phyloP scores from a whole-genome alignment of 1,284 basidiomycete species.

The Apiotrichum gamsii region DNA sequence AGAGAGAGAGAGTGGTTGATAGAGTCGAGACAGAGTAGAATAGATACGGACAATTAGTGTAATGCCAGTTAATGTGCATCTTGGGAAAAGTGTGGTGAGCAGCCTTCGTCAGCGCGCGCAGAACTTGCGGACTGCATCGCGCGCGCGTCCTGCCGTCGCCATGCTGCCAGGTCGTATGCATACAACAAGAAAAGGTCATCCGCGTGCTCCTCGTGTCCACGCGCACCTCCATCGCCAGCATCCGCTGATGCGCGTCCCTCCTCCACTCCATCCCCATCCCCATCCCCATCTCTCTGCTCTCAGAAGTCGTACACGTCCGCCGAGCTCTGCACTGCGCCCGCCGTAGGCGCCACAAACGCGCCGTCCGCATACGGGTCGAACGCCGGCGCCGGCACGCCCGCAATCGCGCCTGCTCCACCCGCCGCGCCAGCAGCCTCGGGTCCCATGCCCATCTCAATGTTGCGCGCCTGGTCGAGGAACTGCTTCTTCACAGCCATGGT shows the following conservation, averaged over 20 bases:
- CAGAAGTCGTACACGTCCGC: slow-evolving; percentile 44
- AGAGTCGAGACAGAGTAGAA: neutral
- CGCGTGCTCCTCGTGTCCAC: too few relatives aligned
- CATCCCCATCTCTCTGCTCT: too few relatives aligned
- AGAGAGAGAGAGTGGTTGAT: neutral
- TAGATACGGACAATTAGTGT: too few relatives aligned
- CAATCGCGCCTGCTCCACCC: neutral
- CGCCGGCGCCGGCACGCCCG: too few relatives aligned
- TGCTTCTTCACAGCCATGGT: slow-evolving; percentile 52
- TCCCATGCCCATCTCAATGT: slow-evolving; percentile 47
- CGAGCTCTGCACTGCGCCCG: slow-evolving; percentile 10
- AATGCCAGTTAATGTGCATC: too few relatives aligned
- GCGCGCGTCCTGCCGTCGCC: too few relatives aligned
- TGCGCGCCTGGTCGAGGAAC: slow-evolving; percentile 51
- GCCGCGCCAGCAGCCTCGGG: slow-evolving; percentile 27
- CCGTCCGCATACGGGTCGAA: slow-evolving; percentile 45
- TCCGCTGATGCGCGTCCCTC: too few relatives aligned
- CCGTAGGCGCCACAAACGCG: slow-evolving; percentile 17
- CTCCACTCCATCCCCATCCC: neutral
- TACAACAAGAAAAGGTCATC: slow-evolving; percentile 8
- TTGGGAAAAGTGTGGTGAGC: too few relatives aligned
- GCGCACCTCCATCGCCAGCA: too few relatives aligned
- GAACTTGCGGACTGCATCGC: too few relatives aligned
- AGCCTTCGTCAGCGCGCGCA: too few relatives aligned
- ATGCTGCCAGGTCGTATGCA: too few relatives aligned